Evolutionary conservation across 108 stramenopile genomes (phyloP).

Genomic region (Nitzschia putrida): DNA sequence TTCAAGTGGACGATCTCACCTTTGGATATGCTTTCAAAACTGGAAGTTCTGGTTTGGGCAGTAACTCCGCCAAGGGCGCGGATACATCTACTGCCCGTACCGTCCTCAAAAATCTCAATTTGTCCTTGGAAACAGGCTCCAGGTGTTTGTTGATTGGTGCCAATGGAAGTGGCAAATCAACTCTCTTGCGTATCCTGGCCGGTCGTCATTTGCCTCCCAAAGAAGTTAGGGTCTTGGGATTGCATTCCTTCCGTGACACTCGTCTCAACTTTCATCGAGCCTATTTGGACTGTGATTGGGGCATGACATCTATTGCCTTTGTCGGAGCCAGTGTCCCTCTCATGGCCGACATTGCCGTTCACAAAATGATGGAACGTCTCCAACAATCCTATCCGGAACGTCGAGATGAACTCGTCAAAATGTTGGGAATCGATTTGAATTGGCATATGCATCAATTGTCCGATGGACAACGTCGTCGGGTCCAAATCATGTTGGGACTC

Average conservation of each 20-base stretch:
- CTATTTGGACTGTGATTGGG: constrained; percentile 96
- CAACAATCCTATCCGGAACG: constrained; percentile 95
- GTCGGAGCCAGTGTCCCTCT: constrained; percentile 87
- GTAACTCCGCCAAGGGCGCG: constrained; percentile 36
- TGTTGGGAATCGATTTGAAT: constrained; percentile 93
- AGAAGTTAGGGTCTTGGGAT: constrained; percentile 79
- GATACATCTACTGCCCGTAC: background rate
- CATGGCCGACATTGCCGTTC: constrained; percentile 93
- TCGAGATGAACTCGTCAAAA: constrained; percentile 90
- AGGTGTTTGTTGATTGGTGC: constrained; percentile 87
- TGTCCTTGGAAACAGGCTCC: constrained; percentile 68
- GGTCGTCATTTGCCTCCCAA: constrained; percentile 90
- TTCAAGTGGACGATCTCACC: constrained; percentile 66
- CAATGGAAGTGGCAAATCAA: constrained; percentile 93
- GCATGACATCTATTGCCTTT: constrained; percentile 97
- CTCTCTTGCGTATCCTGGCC: constrained; percentile 86
- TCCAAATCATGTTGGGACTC: constrained; percentile 94
- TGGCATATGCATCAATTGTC: constrained; percentile 96
- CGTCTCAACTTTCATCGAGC: constrained; percentile 89
- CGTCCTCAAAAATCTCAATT: constrained; percentile 61
- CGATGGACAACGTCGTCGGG: constrained; percentile 94
- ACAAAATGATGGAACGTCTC: constrained; percentile 93
- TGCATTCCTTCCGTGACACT: constrained; percentile 94
- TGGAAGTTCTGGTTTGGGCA: constrained; percentile 13
- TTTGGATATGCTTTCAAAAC: constrained; percentile 55